Percentiles rank a stretch among this genome's conserved stretches.
These are phyloP conservation scores for Xylaria sp. DNA, from an alignment of 2,329 filamentous ascomycete genomes.

Conservation along the genomic window DNA sequence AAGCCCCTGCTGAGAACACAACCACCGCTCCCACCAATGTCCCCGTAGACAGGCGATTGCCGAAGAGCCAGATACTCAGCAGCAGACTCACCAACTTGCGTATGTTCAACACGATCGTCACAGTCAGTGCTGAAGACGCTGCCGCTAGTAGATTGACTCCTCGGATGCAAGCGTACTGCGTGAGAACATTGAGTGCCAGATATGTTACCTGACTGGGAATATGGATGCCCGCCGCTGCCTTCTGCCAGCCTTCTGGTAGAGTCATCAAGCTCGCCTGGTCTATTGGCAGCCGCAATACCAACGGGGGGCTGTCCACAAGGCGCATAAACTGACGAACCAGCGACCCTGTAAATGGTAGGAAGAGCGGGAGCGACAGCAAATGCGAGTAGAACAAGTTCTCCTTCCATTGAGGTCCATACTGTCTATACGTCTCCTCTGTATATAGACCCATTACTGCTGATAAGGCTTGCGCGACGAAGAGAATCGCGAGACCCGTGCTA, in stretches of 20 bases:
- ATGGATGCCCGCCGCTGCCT: constrained; percentile 53
- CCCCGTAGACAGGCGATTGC: constrained; percentile 79
- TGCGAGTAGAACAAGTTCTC: constrained; percentile 97
- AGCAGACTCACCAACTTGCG: constrained; percentile 92
- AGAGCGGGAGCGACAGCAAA: constrained; percentile 79
- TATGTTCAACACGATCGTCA: constrained; percentile 96
- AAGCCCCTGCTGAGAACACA: constrained; percentile 89
- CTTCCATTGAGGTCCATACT: constrained; percentile 89
- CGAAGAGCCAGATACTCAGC: constrained; percentile 93
- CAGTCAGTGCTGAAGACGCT: constrained; percentile 88
- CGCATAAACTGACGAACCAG: constrained; percentile 72
- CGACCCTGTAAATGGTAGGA: constrained; percentile 75
- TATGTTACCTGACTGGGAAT: constrained; percentile 78
- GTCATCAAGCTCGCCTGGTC: constrained; percentile 48
- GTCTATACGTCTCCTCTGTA: constrained; percentile 87
- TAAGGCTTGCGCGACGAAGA: constrained; percentile 88
- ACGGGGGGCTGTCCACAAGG: constrained; percentile 71
- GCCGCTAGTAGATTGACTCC: constrained; percentile 95
- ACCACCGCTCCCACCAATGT: constrained; percentile 84
- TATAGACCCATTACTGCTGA: constrained; percentile 96
- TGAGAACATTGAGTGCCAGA: constrained; percentile 81
- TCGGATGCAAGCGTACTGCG: constrained; percentile 93
- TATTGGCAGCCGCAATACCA: constrained; percentile 57
- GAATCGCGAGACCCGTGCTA: constrained; percentile 78
- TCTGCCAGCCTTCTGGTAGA: constrained; percentile 54